A percentile compares a stretch with the other conserved stretches of the same genome.
Conservation (phyloP, 768 basidiomycete genomes). For the Pleurotus salmoneostramineus region DNA sequence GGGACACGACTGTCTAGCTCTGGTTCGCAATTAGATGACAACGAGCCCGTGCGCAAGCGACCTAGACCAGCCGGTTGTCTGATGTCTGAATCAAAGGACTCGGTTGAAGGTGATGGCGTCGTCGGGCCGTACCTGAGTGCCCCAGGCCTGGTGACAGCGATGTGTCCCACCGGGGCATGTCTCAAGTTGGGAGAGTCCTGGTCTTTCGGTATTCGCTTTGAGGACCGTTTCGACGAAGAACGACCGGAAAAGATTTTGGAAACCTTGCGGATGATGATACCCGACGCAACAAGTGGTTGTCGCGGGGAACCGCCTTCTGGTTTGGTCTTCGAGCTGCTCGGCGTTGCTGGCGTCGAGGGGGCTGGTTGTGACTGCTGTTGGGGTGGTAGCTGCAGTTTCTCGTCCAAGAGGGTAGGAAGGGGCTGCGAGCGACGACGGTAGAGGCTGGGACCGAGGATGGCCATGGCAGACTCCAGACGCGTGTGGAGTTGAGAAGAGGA, state of each 20-base stretch:
- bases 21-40: background rate
- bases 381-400: background rate
- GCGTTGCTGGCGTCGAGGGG: background rate
- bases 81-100: slow-evolving; percentile 6
- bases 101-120: slow-evolving; percentile 4
- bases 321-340: background rate
- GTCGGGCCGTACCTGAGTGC: background rate
- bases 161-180: slow-evolving; percentile 4
- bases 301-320: slow-evolving; percentile 2
- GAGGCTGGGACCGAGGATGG: slow-evolving; percentile 5
- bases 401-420: background rate
- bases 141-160: background rate
- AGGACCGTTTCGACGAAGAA: slow-evolving; percentile 10
- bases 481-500: background rate
- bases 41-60: slow-evolving; percentile 3
- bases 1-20: background rate
- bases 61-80: slow-evolving; percentile 6
- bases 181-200: background rate
- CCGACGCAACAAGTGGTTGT: slow-evolving; percentile 2
- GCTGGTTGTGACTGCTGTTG: background rate
- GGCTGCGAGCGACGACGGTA: slow-evolving; percentile 9
- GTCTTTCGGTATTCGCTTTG: background rate
- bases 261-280: slow-evolving; percentile 19
- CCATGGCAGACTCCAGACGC: background rate
- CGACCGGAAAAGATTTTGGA: slow-evolving; percentile 17